phyloP scores from a whole-genome alignment of 2,329 filamentous ascomycete genomes.

The Orbilia oligospora region DNA sequence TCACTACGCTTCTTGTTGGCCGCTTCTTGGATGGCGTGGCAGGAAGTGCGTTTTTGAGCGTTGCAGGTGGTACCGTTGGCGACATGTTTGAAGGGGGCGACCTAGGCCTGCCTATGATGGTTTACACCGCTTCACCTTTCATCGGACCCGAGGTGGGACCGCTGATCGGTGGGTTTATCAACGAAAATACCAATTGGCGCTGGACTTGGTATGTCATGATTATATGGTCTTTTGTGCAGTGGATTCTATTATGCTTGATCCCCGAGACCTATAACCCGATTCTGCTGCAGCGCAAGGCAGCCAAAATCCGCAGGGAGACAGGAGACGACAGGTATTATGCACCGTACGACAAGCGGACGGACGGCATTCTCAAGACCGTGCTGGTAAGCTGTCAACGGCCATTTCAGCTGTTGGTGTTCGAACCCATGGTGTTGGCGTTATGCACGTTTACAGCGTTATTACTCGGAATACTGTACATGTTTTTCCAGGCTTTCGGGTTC shows the following conservation, averaged over 20 bases:
- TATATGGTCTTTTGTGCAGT: slow-evolving; percentile 80
- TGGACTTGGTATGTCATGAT: slow-evolving; percentile 89
- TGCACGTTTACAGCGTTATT: slow-evolving; percentile 87
- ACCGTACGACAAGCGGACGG: slow-evolving; percentile 80
- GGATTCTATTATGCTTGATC: slow-evolving; percentile 78
- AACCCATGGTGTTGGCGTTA: slow-evolving; percentile 87
- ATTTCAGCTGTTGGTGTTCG: slow-evolving; percentile 78
- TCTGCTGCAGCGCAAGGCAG: slow-evolving; percentile 80
- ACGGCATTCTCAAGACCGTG: slow-evolving; percentile 77
- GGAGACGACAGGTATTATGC: slow-evolving; percentile 83
- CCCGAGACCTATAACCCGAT: slow-evolving; percentile 91
- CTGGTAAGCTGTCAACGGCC: slow-evolving; percentile 74
- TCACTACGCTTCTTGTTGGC: slow-evolving; percentile 81
- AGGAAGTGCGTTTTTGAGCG: slow-evolving; percentile 78
- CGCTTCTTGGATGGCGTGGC: slow-evolving; percentile 84
- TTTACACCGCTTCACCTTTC: slow-evolving; percentile 79
- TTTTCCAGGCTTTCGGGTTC: slow-evolving; percentile 88
- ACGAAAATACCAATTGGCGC: slow-evolving; percentile 79
- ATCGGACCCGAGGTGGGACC: slow-evolving; percentile 75
- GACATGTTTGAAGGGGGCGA: slow-evolving; percentile 80
- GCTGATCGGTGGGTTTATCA: slow-evolving; percentile 83
- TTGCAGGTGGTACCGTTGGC: slow-evolving; percentile 87
- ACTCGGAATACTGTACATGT: slow-evolving; percentile 89
- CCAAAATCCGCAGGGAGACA: slow-evolving; percentile 78
- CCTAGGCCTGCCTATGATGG: slow-evolving; percentile 84